Conservation (phyloP, 2,329 filamentous ascomycete genomes). For the Fusarium sororula region DNA sequence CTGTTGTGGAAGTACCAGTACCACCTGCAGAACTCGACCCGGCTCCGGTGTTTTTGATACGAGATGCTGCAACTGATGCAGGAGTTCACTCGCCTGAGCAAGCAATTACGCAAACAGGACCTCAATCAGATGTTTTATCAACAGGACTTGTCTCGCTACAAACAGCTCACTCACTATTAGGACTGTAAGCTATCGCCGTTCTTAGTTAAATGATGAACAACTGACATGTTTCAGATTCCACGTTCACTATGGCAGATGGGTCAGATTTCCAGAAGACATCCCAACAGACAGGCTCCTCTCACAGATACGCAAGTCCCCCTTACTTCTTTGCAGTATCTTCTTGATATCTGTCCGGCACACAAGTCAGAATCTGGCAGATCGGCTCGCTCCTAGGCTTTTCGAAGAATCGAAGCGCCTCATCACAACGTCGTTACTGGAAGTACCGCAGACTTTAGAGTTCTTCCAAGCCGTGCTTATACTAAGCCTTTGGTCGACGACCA, state of each 20-base stretch:
- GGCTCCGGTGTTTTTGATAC: slow-evolving; percentile 41
- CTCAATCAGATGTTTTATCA: slow-evolving; percentile 32
- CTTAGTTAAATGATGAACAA: rapidly evolving
- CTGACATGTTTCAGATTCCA: slow-evolving; percentile 35
- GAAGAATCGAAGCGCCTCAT: slow-evolving; percentile 37
- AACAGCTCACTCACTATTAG: slow-evolving; percentile 32
- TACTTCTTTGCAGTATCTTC: slow-evolving; percentile 40
- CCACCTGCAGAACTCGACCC: slow-evolving; percentile 5
- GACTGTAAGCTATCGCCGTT: slow-evolving; percentile 17
- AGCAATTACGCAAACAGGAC: not conserved
- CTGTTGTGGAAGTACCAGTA: not conserved
- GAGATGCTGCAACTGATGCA: slow-evolving; percentile 41
- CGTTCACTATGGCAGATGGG: slow-evolving; percentile 42
- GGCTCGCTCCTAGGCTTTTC: slow-evolving; percentile 36
- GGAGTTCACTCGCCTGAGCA: slow-evolving; percentile 33
- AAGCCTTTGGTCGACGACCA: slow-evolving; percentile 43
- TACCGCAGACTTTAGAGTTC: slow-evolving; percentile 32
- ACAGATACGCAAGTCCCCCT: slow-evolving; percentile 17
- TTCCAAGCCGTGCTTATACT: slow-evolving; percentile 41
- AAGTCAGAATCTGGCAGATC: slow-evolving; percentile 34
- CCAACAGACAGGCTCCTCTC: slow-evolving; percentile 16
- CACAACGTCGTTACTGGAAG: slow-evolving; percentile 14
- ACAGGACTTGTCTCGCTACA: slow-evolving; percentile 26
- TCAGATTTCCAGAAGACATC: slow-evolving; percentile 33
- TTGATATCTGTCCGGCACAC: slow-evolving; percentile 41